phyloP scores from a whole-genome alignment of 2,329 filamentous ascomycete species.

The Alternaria longipes region DNA sequence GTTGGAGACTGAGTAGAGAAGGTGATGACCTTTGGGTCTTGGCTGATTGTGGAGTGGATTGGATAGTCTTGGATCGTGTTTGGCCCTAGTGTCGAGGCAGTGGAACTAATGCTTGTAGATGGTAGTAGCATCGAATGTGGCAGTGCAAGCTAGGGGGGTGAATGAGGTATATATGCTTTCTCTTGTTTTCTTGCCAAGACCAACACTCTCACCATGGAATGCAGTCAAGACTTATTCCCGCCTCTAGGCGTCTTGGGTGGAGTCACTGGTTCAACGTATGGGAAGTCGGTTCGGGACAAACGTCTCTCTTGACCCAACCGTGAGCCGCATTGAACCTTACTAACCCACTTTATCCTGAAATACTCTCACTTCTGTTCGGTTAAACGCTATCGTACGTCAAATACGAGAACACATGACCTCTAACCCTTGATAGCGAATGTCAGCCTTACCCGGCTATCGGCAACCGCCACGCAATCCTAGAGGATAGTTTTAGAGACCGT shows the following conservation, averaged over 20 bases:
- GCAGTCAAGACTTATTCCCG: constrained; percentile 24
- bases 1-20: constrained; percentile 13
- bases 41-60: constrained; percentile 4
- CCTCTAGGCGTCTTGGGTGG: constrained; percentile 26
- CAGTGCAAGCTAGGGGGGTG: constrained; percentile 15
- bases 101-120: constrained; percentile 5
- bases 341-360: constrained; percentile 16
- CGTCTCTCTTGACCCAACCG: constrained; percentile 13
- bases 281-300: constrained; percentile 4
- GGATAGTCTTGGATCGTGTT: constrained; percentile 2
- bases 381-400: neutral
- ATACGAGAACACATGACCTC: constrained; percentile 28
- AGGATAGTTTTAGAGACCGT: constrained; percentile 23
- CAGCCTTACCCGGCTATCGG: constrained; percentile 30
- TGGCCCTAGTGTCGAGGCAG: constrained; percentile 4
- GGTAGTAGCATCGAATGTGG: constrained; percentile 6
- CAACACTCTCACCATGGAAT: constrained; percentile 4
- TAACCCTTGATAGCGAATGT: constrained; percentile 19
- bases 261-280: constrained; percentile 15
- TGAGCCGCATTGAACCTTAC: constrained; percentile 12
- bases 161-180: constrained; percentile 22
- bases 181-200: constrained; percentile 18
- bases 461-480: constrained; percentile 12
- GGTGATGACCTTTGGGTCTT: constrained; percentile 14
- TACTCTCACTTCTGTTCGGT: constrained; percentile 16